Percentiles rank a stretch among this genome's conserved stretches.
These are phyloP conservation scores for Alopecurus myosuroides DNA, from an alignment of 176 grass and related monocot species.

Conservation along the genomic window DNA sequence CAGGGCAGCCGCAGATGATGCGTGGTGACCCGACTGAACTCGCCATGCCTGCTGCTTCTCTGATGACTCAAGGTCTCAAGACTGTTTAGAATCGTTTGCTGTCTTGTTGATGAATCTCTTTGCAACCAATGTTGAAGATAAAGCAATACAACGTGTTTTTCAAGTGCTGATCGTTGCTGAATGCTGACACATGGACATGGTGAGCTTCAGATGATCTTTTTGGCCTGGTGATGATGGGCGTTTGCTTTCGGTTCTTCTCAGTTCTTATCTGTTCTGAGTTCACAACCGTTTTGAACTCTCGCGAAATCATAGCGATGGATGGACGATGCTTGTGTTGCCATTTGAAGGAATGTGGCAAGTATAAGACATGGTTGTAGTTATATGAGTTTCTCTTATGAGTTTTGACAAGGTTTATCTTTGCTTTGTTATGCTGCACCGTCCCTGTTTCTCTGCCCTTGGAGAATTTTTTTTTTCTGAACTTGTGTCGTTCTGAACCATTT, in stretches of 20 bases:
- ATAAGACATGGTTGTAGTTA: neutral
- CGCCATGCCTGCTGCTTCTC: neutral
- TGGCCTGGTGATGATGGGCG: neutral
- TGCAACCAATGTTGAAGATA: neutral
- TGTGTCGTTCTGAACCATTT: neutral
- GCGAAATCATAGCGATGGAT: neutral
- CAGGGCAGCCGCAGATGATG: conserved; percentile 36
- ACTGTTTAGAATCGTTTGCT: neutral
- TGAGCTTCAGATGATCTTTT: conserved; percentile 10
- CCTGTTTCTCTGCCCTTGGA: neutral
- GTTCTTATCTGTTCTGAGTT: neutral
- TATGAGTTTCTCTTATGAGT: neutral
- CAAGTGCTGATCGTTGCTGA: neutral
- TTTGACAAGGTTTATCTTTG: neutral
- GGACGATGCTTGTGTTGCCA: neutral
- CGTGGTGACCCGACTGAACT: conserved; percentile 22
- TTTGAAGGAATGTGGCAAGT: neutral
- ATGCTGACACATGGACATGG: neutral
- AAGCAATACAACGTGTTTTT: neutral
- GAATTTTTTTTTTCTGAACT: neutral
- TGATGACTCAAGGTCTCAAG: neutral
- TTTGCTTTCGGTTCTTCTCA: neutral
- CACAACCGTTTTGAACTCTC: neutral
- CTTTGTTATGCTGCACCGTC: neutral
- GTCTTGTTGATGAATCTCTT: neutral